Base-by-base conservation (phyloP, 768 basidiomycete species). In the Pulveroboletus sp. region DNA sequence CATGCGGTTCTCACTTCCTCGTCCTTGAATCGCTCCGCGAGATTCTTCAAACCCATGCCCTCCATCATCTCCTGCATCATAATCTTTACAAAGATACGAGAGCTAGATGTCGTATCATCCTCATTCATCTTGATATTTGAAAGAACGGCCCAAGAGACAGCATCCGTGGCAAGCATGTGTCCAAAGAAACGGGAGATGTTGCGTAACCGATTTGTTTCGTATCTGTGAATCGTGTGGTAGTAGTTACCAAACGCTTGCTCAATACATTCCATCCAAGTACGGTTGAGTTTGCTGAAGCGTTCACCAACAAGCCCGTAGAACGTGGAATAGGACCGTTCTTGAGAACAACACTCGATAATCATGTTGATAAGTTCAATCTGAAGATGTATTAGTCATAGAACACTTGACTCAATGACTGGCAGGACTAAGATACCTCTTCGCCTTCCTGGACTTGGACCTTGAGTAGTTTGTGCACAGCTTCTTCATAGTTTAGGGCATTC, bases 281-380 rank as follows among this genome's bases (percentile, higher is more conserved):
- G 87, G 70, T 96, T 95, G 63, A 98, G 79, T 71, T 96, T 94
- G 73, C 89, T 86, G 73, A 99, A 93, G 18, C 96, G 88, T 68
- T 99, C 96, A 47, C 93, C 93, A 55, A 96, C 78, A 18, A 98
- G 82, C 11, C 96, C 96, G 62, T 94, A 99, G 76, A 96, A 98
- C n/a, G 79, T 89, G 2, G 90, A 92, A 69, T 97, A 99, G 1
- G 95, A 93, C 13, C 96, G 88, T 68, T 98, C 96, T 74, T 99
- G 96, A 2, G 96, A 98, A 68, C 96, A 98, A 87, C 96, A 99
- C 63, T 98, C 95, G 69, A 99, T 89, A 55, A 99, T 81, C 96
- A 99, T 99, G 76, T 98, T 97, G 67, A 90, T 82, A 50, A 99
- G 71, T 67, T 97, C 95, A 59, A 92, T 88, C 92, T 96, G 61